Evolutionary conservation across 257 asterid species (phyloP).

Genomic region (Penstemon davidsonii): DNA sequence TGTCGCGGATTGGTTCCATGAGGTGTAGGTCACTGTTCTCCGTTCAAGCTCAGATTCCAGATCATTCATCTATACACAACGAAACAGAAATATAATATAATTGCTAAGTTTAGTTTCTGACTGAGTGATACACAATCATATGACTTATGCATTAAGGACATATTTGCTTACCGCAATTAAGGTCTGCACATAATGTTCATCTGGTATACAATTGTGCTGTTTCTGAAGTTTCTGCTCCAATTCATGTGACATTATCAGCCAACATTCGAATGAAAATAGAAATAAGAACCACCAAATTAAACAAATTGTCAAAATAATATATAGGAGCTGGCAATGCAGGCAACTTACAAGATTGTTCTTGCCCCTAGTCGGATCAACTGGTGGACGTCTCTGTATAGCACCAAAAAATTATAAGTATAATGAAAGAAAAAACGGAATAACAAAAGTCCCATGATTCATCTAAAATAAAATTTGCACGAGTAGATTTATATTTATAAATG

Average conservation of each 20-base stretch:
- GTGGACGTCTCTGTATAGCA: slow-evolving; percentile 74
- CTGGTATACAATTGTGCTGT: slow-evolving; percentile 97
- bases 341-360: slow-evolving; percentile 71
- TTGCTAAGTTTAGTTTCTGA: slow-evolving; percentile 3
- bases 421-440: not conserved
- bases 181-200: slow-evolving; percentile 95
- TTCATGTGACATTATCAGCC: slow-evolving; percentile 26
- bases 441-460: not conserved
- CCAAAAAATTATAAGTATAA: slow-evolving; percentile 18
- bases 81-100: not conserved
- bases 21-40: slow-evolving; percentile 84
- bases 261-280: slow-evolving; percentile 4
- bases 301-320: not conserved
- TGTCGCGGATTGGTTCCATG: slow-evolving; percentile 69
- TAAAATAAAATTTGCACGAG: not conserved
- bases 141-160: not conserved
- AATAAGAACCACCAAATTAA: not conserved
- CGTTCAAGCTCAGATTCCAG: slow-evolving; percentile 84
- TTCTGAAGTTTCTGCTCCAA: slow-evolving; percentile 85
- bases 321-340: slow-evolving; percentile 12
- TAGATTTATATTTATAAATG: not conserved
- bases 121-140: not conserved
- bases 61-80: slow-evolving; percentile 56
- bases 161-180: slow-evolving; percentile 69
- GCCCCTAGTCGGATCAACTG: slow-evolving; percentile 57